These are phyloP conservation scores for Miscanthus lutarioriparius DNA, from an alignment of 176 grass and related monocot species.

Conservation along the genomic window DNA sequence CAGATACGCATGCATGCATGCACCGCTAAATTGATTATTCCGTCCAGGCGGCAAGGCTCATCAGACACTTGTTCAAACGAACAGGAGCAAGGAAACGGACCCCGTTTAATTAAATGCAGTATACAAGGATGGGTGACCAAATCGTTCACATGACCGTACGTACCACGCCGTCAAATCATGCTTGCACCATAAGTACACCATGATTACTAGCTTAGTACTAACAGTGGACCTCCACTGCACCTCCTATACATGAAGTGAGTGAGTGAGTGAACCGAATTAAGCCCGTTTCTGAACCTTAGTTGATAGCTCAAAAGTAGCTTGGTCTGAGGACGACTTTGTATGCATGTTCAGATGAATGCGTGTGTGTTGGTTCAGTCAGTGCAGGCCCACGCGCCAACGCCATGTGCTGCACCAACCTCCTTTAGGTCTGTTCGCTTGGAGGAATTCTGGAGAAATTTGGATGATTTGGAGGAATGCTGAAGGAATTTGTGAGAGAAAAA, in stretches of 20 bases:
- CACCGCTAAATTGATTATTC: neutral
- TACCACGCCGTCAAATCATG: constrained; percentile 16
- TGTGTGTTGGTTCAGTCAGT: neutral
- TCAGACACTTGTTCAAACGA: neutral
- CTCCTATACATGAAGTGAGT: neutral
- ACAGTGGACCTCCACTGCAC: constrained; percentile 17
- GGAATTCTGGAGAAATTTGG: no score
- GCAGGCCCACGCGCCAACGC: constrained; percentile 27
- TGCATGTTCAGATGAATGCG: neutral
- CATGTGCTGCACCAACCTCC: constrained; percentile 44
- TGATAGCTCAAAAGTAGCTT: constrained; percentile 18
- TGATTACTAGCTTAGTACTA: neutral
- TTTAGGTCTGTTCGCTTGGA: no score
- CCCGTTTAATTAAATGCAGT: constrained; percentile 2
- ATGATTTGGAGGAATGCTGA: no score
- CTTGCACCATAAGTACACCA: neutral
- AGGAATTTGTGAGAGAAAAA: no score
- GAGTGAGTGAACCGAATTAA: neutral
- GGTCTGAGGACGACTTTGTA: constrained; percentile 25
- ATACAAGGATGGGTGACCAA: constrained; percentile 38
- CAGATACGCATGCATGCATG: neutral
- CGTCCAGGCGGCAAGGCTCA: neutral
- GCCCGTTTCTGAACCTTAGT: constrained; percentile 6
- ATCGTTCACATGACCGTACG: neutral
- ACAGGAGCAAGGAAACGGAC: neutral